Conservation (phyloP, 768 basidiomycete species). For the Suillus variegatus region DNA sequence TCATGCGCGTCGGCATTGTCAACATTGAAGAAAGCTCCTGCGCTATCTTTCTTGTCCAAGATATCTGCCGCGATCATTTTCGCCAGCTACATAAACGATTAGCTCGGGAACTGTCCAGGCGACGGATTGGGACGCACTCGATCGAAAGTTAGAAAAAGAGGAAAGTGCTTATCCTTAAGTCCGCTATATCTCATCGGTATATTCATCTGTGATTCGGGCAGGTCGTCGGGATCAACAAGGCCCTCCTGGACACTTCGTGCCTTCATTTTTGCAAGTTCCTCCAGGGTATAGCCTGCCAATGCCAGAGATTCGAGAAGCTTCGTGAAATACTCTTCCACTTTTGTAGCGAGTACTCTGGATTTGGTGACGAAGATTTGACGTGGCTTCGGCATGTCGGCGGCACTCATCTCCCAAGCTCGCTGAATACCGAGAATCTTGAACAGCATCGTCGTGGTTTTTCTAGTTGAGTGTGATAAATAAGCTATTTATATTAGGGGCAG, state of each 20-base stretch:
- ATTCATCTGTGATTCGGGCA: constrained; percentile 26
- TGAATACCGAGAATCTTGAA: constrained; percentile 76
- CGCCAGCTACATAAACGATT: constrained; percentile 16
- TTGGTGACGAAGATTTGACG: constrained; percentile 76
- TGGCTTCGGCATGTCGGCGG: constrained; percentile 42
- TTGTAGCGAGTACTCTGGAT: constrained; percentile 61
- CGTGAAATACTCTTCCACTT: constrained; percentile 67
- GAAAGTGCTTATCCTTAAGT: constrained; percentile 62
- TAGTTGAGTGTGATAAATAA: constrained; percentile 21
- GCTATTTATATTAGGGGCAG: neutral
- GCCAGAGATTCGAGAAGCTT: constrained; percentile 49
- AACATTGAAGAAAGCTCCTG: constrained; percentile 15
- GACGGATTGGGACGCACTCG: constrained; percentile 38
- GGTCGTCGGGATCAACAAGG: constrained; percentile 38
- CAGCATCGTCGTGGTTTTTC: constrained; percentile 77
- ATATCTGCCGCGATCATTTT: constrained; percentile 30
- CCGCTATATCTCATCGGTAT: constrained; percentile 53
- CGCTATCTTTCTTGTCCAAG: constrained; percentile 31
- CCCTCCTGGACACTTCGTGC: constrained; percentile 26
- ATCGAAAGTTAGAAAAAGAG: constrained; percentile 69
- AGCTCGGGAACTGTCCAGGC: neutral
- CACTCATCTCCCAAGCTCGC: constrained; percentile 46
- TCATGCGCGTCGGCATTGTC: constrained; percentile 19
- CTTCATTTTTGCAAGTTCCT: constrained; percentile 38
- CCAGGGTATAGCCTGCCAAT: constrained; percentile 34